Conservation (phyloP, 2,329 filamentous ascomycete species). For the Cladophialophora carrionii region DNA sequence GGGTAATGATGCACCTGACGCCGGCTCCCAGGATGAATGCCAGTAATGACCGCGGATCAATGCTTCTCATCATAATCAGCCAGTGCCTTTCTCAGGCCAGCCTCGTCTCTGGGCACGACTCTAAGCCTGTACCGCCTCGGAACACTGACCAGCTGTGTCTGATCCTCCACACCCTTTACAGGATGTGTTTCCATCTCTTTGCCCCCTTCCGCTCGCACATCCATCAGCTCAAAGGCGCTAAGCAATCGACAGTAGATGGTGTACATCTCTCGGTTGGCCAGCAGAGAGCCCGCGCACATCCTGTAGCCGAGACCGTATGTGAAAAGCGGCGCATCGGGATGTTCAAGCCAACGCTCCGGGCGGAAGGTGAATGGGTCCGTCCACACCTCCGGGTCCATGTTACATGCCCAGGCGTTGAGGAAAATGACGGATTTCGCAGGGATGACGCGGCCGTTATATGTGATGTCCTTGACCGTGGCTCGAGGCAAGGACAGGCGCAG, state of each 20-base stretch:
- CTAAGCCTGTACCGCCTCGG: slow-evolving; percentile 61
- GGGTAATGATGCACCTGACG: neutral
- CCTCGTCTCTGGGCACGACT: slow-evolving; percentile 60
- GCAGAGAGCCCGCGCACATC: slow-evolving; percentile 67
- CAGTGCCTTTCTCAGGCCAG: slow-evolving; percentile 51
- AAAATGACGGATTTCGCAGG: slow-evolving; percentile 67
- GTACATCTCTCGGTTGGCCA: slow-evolving; percentile 68
- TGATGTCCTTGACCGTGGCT: slow-evolving; percentile 63
- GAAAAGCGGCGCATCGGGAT: slow-evolving; percentile 66
- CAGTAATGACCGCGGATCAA: neutral
- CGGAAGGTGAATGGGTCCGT: slow-evolving; percentile 61
- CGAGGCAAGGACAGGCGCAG: slow-evolving; percentile 65
- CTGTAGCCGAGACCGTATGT: slow-evolving; percentile 68
- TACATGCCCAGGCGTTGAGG: slow-evolving; percentile 70
- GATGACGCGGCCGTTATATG: slow-evolving; percentile 61
- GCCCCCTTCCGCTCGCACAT: slow-evolving; percentile 56
- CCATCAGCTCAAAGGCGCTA: slow-evolving; percentile 63
- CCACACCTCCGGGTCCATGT: slow-evolving; percentile 66
- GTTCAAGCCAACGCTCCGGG: slow-evolving; percentile 65
- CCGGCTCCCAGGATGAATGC: neutral
- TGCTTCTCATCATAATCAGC: slow-evolving; percentile 34
- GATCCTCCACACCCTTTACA: slow-evolving; percentile 62
- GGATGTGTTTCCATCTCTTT: slow-evolving; percentile 53
- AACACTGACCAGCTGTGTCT: slow-evolving; percentile 65
- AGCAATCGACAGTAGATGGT: slow-evolving; percentile 65